These are phyloP conservation scores for Mrakia gelida DNA, from an alignment of 768 basidiomycete species.

Conservation along the genomic window DNA sequence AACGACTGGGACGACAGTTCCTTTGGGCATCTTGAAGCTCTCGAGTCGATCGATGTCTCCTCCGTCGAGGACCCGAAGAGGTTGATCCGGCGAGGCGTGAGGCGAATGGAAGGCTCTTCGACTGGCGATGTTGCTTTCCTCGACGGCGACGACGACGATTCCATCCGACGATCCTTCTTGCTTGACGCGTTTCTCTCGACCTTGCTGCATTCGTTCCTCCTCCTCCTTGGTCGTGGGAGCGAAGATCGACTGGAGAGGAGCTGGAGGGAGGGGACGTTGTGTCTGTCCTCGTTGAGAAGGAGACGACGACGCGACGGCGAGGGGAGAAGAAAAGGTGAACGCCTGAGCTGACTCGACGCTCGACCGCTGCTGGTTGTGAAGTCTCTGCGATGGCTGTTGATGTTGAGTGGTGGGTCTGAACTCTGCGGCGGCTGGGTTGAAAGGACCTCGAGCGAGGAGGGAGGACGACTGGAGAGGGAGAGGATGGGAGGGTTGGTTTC, in stretches of 20 bases:
- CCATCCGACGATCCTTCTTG: not conserved
- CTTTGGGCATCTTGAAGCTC: conserved; percentile 13
- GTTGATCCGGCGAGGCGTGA: not conserved
- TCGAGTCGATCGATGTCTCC: conserved; percentile 13
- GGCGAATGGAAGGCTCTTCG: conserved; percentile 13
- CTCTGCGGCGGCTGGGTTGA: conserved; percentile 24
- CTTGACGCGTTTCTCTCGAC: not conserved
- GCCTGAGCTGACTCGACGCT: not conserved
- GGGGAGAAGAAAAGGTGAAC: not conserved
- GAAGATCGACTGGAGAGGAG: not conserved
- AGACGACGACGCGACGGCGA: not conserved
- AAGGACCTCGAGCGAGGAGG: not conserved
- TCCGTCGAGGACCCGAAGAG: not conserved
- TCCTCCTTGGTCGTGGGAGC: not conserved
- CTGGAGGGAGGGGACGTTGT: not conserved
- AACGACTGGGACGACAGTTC: conserved; percentile 5
- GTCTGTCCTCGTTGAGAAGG: not conserved
- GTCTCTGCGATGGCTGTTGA: too few relatives aligned
- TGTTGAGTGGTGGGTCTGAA: not conserved
- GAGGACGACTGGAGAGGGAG: not conserved
- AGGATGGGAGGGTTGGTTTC: not conserved
- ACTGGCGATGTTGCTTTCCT: not conserved
- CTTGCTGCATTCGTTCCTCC: not conserved
- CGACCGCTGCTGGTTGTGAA: not conserved
- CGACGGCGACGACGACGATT: not conserved